Evolutionary conservation across 2,329 filamentous ascomycete genomes (phyloP).

Genomic region (Alternaria rosae): DNA sequence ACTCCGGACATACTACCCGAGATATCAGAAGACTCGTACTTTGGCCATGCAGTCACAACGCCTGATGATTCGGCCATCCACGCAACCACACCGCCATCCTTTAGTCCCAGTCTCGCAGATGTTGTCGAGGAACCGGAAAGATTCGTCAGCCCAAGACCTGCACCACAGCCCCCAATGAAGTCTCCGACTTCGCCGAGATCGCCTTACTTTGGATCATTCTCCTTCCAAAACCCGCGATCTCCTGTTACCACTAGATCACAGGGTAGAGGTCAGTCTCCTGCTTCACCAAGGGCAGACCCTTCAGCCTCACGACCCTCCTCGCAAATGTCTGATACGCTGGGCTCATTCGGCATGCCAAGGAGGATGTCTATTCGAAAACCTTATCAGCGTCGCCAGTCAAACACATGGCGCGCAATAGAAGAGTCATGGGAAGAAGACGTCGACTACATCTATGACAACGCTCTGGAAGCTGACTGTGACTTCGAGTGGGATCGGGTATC

Average conservation of each 20-base stretch:
- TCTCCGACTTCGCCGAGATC: conserved; percentile 36
- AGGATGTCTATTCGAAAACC: conserved; percentile 31
- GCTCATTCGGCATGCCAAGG: conserved; percentile 49
- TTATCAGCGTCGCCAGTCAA: conserved; percentile 39
- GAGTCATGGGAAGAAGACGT: conserved; percentile 68
- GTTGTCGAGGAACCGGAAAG: conserved; percentile 48
- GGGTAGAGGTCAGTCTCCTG: conserved; percentile 31
- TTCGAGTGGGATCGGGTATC: conserved; percentile 63
- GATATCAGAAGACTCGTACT: conserved; percentile 41
- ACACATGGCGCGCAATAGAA: conserved; percentile 48
- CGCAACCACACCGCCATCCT: conserved; percentile 48
- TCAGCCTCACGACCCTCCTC: conserved; percentile 43
- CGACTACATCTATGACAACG: conserved; percentile 68
- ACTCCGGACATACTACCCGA: conserved; percentile 29
- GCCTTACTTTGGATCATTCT: conserved; percentile 38
- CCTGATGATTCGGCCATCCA: conserved; percentile 51
- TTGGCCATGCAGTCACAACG: conserved; percentile 54
- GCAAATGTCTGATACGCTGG: conserved; percentile 56
- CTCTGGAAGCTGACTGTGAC: conserved; percentile 66
- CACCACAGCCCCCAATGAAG: conserved; percentile 40
- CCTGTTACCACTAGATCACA: conserved; percentile 22
- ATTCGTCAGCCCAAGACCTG: conserved; percentile 44
- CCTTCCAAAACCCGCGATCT: conserved; percentile 36
- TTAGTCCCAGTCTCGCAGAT: conserved; percentile 49
- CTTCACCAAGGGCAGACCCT: conserved; percentile 30